Evolutionary conservation across 495 filamentous ascomycete genomes (phyloP), one percentile per base, ranked within the genome.

Genomic region (Letharia columbiana): DNA sequence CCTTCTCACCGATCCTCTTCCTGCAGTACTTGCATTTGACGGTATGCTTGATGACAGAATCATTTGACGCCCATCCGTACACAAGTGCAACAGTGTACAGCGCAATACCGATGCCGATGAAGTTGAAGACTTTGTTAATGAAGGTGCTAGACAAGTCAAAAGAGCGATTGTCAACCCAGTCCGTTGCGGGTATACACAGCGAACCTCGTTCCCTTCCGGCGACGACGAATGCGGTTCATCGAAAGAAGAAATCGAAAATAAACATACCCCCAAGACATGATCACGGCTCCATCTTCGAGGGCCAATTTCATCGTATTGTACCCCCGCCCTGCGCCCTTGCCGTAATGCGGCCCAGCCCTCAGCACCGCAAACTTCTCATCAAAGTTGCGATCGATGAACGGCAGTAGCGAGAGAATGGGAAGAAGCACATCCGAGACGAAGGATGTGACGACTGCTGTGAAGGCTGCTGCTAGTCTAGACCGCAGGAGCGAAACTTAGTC

Each of bases 281-380:
- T 83, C 7, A 90, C 79, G 5, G 88, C 88, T 9, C 88, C 89
- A 72, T 91, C 89, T 17, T 81, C 81, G 67, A 83, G 78, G 10
- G 89, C 89, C 73, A 86, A 82, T 57, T 83, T 73, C 15, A 89
- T 71, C 2, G 89, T 91, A 68, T 88, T 90, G 71, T 92, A 92
- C 15, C 83, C 84, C 40, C 74, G 60, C 5, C 71, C 72, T 12
- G 61, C 15, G 2, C 42, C 47, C 17, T 75, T 69, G 20, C 67
- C 72, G 62, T 78, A 82, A 62, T 84, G 75, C 2, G 83, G 81
- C 0, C 89, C 89, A 7, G 73, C 59, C 28, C 75, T 80, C 57
- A 91, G 72, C 10, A 89, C 83, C 0, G 87, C 84, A 68, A 92
- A 92, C 73, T 90, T 90, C 75, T 88, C 85, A 60, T 87, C 84